Conservation (phyloP, 176 grass and related monocot genomes). For the Alopecurus myosuroides region DNA sequence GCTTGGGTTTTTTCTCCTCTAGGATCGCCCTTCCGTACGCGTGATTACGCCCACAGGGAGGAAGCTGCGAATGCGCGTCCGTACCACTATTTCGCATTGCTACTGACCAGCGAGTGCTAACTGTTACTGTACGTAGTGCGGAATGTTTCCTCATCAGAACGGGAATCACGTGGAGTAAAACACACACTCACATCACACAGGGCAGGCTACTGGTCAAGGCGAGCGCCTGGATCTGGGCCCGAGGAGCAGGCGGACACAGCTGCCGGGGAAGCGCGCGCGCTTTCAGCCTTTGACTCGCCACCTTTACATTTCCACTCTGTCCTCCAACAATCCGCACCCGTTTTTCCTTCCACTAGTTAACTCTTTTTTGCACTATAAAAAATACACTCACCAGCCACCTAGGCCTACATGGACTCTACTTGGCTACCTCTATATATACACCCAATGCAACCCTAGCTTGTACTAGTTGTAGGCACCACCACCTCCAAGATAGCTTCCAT, state of each 20-base stretch:
- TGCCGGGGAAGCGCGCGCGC: neutral
- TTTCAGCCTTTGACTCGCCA: neutral
- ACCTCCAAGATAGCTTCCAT: too few relatives aligned
- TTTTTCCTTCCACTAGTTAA: neutral
- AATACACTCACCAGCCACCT: neutral
- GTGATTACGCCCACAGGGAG: too few relatives aligned
- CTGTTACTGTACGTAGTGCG: too few relatives aligned
- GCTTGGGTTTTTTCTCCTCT: neutral
- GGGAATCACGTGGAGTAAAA: neutral
- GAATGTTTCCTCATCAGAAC: neutral
- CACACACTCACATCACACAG: neutral
- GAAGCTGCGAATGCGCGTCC: neutral
- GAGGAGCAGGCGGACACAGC: neutral
- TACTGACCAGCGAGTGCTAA: neutral
- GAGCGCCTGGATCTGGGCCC: neutral
- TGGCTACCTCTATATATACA: constrained; percentile 25
- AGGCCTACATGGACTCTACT: too few relatives aligned
- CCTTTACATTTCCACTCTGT: constrained; percentile 1
- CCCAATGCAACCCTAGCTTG: neutral
- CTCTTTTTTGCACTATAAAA: neutral
- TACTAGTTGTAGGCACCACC: too few relatives aligned
- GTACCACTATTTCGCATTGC: neutral
- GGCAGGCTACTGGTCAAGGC: neutral
- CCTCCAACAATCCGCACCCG: neutral
- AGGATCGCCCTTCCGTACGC: neutral